A percentile compares a stretch with the other conserved stretches of the same genome.
Evolutionary conservation across 139 green algal species (phyloP).

Genomic region (Dunaliella primolecta): DNA sequence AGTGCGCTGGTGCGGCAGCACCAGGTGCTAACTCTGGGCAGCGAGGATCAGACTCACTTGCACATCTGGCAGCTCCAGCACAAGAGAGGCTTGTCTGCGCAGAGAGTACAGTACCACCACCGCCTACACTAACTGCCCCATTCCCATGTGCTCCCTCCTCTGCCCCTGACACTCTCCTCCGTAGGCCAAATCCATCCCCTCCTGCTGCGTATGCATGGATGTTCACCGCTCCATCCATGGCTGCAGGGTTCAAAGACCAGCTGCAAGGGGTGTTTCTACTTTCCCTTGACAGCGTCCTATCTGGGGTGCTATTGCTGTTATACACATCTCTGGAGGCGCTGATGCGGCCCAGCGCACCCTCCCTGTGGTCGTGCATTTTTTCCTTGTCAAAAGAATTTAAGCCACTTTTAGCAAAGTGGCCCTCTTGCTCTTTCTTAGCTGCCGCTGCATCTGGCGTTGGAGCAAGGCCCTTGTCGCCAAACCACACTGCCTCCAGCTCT

Average conservation of each 20-base stretch:
- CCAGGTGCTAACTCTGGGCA: neutral
- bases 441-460: neutral
- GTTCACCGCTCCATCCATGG: no score
- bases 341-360: neutral
- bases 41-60: neutral
- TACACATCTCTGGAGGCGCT: neutral
- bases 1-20: neutral
- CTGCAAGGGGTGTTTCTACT: no score
- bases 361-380: neutral
- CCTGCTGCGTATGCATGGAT: neutral
- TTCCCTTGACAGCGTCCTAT: no score
- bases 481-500: neutral
- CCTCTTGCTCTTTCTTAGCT: no score
- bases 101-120: no score
- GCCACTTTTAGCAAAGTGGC: no score
- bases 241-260: no score
- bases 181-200: neutral
- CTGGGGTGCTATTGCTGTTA: neutral
- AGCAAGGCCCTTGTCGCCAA: neutral
- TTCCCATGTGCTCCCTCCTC: no score
- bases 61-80: neutral
- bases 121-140: no score
- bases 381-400: no score
- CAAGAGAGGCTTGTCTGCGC: no score
- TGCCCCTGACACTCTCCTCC: neutral